Percentiles rank a stretch among this genome's conserved stretches.
phyloP scores from a whole-genome alignment of 345 rosid species.

The Boechera stricta region DNA sequence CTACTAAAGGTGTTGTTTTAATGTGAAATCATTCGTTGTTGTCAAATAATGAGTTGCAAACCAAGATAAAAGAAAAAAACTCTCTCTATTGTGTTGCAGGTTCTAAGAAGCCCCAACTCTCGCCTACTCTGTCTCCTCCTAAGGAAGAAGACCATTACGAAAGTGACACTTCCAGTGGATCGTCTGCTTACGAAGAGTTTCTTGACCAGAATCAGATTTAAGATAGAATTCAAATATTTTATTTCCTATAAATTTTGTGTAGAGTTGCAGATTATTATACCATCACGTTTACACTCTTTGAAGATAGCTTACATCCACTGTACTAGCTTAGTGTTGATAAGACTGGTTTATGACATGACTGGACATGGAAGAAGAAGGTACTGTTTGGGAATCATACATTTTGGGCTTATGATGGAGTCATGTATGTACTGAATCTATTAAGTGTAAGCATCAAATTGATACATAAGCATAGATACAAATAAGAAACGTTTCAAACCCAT shows the following conservation, averaged over 20 bases:
- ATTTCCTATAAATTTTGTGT: slow-evolving; percentile 8
- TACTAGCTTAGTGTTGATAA: neutral
- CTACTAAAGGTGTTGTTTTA: slow-evolving; percentile 65
- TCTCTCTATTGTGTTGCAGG: slow-evolving; percentile 30
- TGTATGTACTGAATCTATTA: slow-evolving; percentile 1
- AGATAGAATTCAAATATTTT: slow-evolving; percentile 20
- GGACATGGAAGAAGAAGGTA: neutral
- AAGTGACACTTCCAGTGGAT: slow-evolving; percentile 47
- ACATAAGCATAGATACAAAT: neutral
- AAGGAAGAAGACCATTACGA: slow-evolving; percentile 46
- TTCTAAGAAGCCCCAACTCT: slow-evolving; percentile 39
- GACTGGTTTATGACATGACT: slow-evolving; percentile 14
- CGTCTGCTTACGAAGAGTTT: slow-evolving; percentile 48
- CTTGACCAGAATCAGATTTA: slow-evolving; percentile 44
- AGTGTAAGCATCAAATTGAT: neutral
- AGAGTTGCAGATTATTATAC: slow-evolving; percentile 10
- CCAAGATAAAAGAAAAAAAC: neutral
- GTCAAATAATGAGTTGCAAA: neutral
- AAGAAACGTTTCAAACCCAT: neutral
- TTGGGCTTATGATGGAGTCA: neutral
- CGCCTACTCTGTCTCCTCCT: slow-evolving; percentile 41
- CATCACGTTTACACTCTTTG: slow-evolving; percentile 25
- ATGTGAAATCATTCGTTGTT: neutral
- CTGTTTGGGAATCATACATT: slow-evolving; percentile 12
- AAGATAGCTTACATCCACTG: slow-evolving; percentile 10